phyloP scores from a whole-genome alignment of 108 stramenopile genomes.

The Schizochytrium sp. region DNA sequence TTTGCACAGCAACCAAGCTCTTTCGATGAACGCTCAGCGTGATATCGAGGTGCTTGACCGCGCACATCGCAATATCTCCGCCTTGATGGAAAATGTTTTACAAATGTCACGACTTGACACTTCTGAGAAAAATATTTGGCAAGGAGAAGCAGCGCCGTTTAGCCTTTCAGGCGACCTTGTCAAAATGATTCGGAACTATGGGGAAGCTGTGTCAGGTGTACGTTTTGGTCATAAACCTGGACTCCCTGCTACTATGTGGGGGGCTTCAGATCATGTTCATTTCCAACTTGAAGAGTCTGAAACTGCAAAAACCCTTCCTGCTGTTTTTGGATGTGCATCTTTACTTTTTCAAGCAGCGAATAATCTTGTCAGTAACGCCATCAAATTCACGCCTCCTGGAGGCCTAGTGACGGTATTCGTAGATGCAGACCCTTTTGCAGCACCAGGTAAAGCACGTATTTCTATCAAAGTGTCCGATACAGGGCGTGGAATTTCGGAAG shows the following conservation, averaged over 20 bases:
- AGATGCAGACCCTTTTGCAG: background rate
- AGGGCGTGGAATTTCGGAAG: background rate
- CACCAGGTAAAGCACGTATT: background rate
- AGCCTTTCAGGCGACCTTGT: background rate
- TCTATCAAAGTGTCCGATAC: background rate
- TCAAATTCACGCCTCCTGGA: conserved; percentile 25
- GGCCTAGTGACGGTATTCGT: background rate
- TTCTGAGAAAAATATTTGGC: background rate
- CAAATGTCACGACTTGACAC: conserved; percentile 16
- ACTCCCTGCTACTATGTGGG: background rate
- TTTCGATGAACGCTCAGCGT: background rate
- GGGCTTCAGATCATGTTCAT: background rate
- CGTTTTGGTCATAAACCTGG: background rate
- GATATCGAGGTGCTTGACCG: conserved; percentile 17
- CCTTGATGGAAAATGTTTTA: conserved; percentile 4
- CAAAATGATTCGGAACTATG: background rate
- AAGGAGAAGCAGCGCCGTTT: conserved; percentile 28
- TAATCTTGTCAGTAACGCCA: conserved; percentile 24
- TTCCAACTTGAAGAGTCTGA: background rate
- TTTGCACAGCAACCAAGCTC: background rate
- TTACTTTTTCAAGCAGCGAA: background rate
- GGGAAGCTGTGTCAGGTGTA: conserved; percentile 9
- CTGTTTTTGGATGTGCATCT: background rate
- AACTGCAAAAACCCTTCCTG: background rate
- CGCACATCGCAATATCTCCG: conserved; percentile 26